These are phyloP conservation scores for Phytophthora capsici DNA, from an alignment of 352 stramenopile genomes.

Conservation along the genomic window DNA sequence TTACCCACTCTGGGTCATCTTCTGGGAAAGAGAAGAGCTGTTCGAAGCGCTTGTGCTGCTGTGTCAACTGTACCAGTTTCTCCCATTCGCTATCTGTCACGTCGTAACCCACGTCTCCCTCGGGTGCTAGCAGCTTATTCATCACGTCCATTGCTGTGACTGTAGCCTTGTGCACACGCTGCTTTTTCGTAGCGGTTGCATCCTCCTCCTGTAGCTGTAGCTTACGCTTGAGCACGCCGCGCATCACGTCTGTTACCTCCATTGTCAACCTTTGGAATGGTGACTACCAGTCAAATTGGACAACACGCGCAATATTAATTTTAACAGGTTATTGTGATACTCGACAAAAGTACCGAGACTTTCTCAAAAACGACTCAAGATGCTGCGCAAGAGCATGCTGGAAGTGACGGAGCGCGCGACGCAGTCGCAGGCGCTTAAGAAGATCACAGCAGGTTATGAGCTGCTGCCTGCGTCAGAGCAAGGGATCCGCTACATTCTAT, in stretches of 20 bases:
- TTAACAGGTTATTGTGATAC: no score
- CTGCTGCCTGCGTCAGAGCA: constrained; percentile 48
- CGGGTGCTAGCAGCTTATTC: constrained; percentile 55
- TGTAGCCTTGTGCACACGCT: constrained; percentile 66
- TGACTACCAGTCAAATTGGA: constrained; percentile 36
- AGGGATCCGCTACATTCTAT: constrained; percentile 60
- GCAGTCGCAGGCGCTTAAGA: constrained; percentile 65
- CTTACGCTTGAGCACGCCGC: constrained; percentile 47
- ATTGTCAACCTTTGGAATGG: constrained; percentile 11
- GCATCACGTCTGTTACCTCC: constrained; percentile 19
- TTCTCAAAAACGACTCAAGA: constrained; percentile 23
- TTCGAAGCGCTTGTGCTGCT: constrained; percentile 61
- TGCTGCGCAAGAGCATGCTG: constrained; percentile 66
- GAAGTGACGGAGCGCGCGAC: constrained; percentile 67
- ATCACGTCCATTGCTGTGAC: constrained; percentile 77
- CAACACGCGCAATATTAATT: constrained; percentile 6
- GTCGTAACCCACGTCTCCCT: constrained; percentile 58
- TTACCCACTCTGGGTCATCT: constrained; percentile 57
- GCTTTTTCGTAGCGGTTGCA: constrained; percentile 51
- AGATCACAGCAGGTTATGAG: constrained; percentile 63
- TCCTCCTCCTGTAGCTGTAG: constrained; percentile 19
- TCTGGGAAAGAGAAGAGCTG: constrained; percentile 67
- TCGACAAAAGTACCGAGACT: not conserved
- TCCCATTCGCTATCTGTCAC: constrained; percentile 72
- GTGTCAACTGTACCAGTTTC: constrained; percentile 69